Conservation (phyloP, 208 protist genomes). For the Trypanosomatidae sp. region DNA sequence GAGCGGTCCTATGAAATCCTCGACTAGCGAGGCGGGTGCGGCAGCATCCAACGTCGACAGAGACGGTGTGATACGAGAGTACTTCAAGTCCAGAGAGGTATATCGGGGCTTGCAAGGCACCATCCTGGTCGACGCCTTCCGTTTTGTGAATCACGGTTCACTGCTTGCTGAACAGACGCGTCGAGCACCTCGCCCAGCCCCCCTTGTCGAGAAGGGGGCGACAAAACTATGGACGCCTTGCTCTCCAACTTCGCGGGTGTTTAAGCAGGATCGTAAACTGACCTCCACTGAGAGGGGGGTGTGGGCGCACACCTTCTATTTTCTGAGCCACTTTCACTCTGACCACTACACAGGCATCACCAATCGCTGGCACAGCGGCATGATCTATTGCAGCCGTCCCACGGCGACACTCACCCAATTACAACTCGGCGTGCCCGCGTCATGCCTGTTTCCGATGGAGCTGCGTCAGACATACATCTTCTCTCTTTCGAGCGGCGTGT, state of each 20-base stretch:
- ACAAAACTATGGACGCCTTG: neutral
- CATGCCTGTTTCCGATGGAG: conserved; percentile 49
- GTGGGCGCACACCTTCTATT: conserved; percentile 44
- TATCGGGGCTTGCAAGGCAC: conserved; percentile 27
- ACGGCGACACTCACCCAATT: conserved; percentile 61
- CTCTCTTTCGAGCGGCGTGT: conserved; percentile 35
- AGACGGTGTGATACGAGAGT: conserved; percentile 21
- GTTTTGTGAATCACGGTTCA: conserved; percentile 18
- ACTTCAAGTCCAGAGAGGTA: conserved; percentile 62
- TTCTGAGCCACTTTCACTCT: conserved; percentile 92
- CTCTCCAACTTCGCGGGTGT: neutral
- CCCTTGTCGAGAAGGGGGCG: neutral
- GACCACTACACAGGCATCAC: conserved; percentile 88
- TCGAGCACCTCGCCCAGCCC: neutral
- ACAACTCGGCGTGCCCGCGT: conserved; percentile 40
- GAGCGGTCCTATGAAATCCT: neutral
- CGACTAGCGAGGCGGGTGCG: neutral
- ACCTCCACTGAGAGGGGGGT: neutral
- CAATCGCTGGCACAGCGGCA: conserved; percentile 39
- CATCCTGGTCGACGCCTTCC: conserved; percentile 84
- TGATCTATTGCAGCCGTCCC: conserved; percentile 66
- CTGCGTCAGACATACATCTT: conserved; percentile 54
- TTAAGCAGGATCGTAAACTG: neutral
- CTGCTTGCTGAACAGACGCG: neutral
- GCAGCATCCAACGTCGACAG: neutral